phyloP scores from a whole-genome alignment of 1,139 yeast species.

The Geotrichum macrosporum region DNA sequence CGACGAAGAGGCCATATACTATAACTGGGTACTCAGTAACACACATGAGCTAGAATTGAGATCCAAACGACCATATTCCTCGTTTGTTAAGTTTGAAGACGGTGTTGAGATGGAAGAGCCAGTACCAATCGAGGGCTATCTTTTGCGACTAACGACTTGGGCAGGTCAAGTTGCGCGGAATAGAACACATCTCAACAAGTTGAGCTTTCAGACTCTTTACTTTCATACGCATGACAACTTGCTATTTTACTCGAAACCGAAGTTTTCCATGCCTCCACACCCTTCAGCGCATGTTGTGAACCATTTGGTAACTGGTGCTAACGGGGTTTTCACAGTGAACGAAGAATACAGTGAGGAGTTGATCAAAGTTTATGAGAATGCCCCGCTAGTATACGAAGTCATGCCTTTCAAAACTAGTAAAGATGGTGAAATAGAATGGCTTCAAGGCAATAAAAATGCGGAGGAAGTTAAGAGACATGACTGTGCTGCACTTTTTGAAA shows the following conservation, averaged over 20 bases:
- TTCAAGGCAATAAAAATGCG: conserved; percentile 38
- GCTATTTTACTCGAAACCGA: conserved; percentile 55
- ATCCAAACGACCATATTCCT: conserved; percentile 47
- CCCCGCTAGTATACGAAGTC: conserved; percentile 45
- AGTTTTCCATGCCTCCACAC: conserved; percentile 59
- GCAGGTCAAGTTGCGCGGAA: conserved; percentile 43
- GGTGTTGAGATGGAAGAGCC: conserved; percentile 48
- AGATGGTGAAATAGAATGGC: conserved; percentile 57
- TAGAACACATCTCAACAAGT: conserved; percentile 38
- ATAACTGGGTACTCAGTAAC: conserved; percentile 43
- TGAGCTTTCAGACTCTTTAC: conserved; percentile 55
- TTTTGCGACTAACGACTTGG: conserved; percentile 54
- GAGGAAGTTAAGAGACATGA: conserved; percentile 52
- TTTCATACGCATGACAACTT: conserved; percentile 59
- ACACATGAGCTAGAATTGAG: conserved; percentile 57
- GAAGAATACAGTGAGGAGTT: conserved; percentile 27
- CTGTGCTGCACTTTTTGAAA: conserved; percentile 54
- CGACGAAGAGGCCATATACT: conserved; percentile 46
- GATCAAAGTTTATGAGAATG: conserved; percentile 25
- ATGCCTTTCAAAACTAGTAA: conserved; percentile 48
- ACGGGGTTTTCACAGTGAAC: neutral
- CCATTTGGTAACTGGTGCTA: neutral
- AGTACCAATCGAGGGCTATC: conserved; percentile 68
- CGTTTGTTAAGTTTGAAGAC: conserved; percentile 30
- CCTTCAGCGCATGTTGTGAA: conserved; percentile 33